phyloP scores from a whole-genome alignment of 2,329 filamentous ascomycete species.

The Claviceps arundinis region DNA sequence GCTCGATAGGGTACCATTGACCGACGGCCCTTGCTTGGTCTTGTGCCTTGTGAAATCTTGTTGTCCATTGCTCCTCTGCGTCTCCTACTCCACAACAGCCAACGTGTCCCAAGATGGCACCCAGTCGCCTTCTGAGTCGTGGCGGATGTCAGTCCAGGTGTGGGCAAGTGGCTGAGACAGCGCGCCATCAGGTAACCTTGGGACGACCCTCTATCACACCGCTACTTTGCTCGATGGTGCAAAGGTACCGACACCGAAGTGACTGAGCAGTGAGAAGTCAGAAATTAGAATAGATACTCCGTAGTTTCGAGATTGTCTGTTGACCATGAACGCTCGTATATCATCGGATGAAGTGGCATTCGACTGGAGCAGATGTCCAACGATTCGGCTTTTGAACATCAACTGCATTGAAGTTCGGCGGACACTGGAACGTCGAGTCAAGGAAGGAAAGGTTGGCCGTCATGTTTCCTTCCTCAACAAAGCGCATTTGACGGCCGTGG shows the following conservation, averaged over 20 bases:
- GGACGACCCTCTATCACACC: constrained; percentile 2
- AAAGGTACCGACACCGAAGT: background rate
- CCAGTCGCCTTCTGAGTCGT: background rate
- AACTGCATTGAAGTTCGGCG: no score
- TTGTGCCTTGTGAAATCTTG: background rate
- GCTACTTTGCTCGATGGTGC: constrained; percentile 1
- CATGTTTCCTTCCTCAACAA: constrained; percentile 1
- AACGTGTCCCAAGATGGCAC: background rate
- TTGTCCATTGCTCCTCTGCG: background rate
- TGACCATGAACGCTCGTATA: background rate
- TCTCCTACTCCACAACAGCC: background rate
- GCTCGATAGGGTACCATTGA: background rate
- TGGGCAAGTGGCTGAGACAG: constrained; percentile 6
- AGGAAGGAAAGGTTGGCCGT: background rate
- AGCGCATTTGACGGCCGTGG: background rate
- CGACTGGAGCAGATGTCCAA: no score
- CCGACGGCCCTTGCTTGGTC: background rate
- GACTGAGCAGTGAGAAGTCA: no score
- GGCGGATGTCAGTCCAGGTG: background rate
- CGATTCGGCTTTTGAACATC: no score
- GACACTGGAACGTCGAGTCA: background rate
- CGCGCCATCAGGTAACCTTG: background rate
- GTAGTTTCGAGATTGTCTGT: background rate
- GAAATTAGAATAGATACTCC: no score
- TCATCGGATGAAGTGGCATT: background rate